These are phyloP conservation scores for Ophiostoma himal-ulmi DNA, from an alignment of 2,329 filamentous ascomycete genomes.

Conservation along the genomic window DNA sequence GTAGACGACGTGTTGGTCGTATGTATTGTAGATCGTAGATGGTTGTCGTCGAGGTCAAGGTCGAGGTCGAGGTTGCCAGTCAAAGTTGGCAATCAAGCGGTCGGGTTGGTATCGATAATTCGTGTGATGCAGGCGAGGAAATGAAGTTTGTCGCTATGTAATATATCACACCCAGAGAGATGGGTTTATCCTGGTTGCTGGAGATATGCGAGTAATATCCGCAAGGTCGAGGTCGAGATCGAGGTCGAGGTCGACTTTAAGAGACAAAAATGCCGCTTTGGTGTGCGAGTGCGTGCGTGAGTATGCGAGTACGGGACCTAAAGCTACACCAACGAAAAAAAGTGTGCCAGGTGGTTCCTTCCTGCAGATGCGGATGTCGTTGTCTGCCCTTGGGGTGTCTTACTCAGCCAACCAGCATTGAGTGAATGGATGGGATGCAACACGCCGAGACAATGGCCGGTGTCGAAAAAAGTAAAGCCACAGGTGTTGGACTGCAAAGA, in stretches of 20 bases:
- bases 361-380: conserved; percentile 7
- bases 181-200: neutral
- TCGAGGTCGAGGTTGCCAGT: neutral
- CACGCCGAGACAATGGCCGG: neutral
- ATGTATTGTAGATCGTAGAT: neutral
- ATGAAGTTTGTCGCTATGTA: neutral
- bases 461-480: conserved; percentile 6
- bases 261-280: conserved; percentile 5
- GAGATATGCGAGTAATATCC: neutral
- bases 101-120: neutral
- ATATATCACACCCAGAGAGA: neutral
- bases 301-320: neutral
- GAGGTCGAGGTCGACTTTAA: neutral
- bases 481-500: neutral
- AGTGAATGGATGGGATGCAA: conserved; percentile 9
- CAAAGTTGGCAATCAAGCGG: neutral
- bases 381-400: conserved; percentile 8
- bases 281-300: neutral
- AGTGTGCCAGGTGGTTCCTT: neutral
- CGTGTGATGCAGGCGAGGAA: neutral
- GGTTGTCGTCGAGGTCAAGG: neutral
- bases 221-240: neutral
- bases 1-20: neutral
- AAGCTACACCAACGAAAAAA: conserved; percentile 6
- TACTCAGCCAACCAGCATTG: conserved; percentile 12